Evolutionary conservation across 164 flowering plant genomes (phyloP).

Genomic region (Akebia trifoliata): DNA sequence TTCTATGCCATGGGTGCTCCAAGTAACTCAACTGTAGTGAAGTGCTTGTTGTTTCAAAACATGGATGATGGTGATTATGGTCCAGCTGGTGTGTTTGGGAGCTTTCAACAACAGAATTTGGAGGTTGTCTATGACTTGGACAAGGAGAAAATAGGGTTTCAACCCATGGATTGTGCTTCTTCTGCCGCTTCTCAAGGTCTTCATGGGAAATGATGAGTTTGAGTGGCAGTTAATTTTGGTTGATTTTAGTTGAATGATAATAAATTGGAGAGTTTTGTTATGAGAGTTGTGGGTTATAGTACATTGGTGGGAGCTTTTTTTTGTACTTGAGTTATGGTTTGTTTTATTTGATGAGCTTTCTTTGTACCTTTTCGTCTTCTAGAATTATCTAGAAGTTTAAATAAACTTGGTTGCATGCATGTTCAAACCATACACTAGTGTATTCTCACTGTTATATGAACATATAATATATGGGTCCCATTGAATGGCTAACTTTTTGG

Average conservation of each 20-base stretch:
- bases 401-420: no score
- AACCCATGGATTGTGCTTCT: constrained; percentile 55
- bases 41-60: constrained; percentile 54
- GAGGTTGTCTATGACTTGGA: constrained; percentile 68
- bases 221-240: constrained; percentile 4
- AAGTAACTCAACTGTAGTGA: constrained; percentile 37
- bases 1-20: constrained; percentile 62
- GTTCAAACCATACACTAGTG: no score
- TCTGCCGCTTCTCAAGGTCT: constrained; percentile 27
- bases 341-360: no score
- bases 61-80: constrained; percentile 58
- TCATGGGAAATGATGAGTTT: background rate
- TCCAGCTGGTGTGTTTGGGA: constrained; percentile 67
- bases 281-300: no score
- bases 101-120: constrained; percentile 66
- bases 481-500: no score
- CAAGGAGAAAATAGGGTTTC: constrained; percentile 67
- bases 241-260: background rate
- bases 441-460: no score
- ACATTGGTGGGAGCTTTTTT: no score
- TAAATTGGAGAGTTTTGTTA: constrained; percentile 1
- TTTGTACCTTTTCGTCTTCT: no score
- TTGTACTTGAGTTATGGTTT: no score
- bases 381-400: no score
- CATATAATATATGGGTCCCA: no score